Evolutionary conservation across 1,139 yeast species (phyloP), one percentile per base, ranked within the genome.

Genomic region (Williopsis jadinii): DNA sequence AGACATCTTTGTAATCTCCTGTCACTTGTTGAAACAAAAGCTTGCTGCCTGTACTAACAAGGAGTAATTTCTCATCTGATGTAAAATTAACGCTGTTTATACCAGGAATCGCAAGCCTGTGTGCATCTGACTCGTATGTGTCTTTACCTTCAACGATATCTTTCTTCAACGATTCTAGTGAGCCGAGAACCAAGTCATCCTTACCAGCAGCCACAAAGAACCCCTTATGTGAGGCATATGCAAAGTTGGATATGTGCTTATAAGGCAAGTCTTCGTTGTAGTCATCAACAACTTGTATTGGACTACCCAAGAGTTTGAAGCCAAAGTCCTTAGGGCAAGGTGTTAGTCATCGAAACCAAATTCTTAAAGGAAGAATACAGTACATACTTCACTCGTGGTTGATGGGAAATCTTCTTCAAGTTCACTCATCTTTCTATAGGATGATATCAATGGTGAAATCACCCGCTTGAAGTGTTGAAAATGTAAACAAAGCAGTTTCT

Each of bases 231-330:
- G 54, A 48, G 14, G 55, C 58, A 45, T 52, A 52, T 2, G 57
- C 46, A 8, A 58, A 45, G 32, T 49, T 54, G 26, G 36, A 48
- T 32, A 46, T 36, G 24, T 37, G 44, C 35, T 41, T 51, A 45
- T 48, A 63, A 5, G 67, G 66, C 12, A 59, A 36, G 27, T 47
- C 42, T 38, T 61, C 66, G 13, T 56, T 44, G 39, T 51, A 61
- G 9, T 62, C 56, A 2, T 58, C 53, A 13, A 63, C 54, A n/a
- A 65, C 49, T 14, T 49, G 51, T 10, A 54, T 53, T 26, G 57
- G 50, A 11, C 51, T 44, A 11, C 65, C 67, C 13, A 66, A 36
- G 29, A 58, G 51, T 47, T 61, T 64, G 54, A 64, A 67, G 3
- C 70, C 71, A 44, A 61, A 61, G 42, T 63, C 66, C 57, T 66